Conservation (phyloP, 306 rosid species). For the Pueraria montana region DNA sequence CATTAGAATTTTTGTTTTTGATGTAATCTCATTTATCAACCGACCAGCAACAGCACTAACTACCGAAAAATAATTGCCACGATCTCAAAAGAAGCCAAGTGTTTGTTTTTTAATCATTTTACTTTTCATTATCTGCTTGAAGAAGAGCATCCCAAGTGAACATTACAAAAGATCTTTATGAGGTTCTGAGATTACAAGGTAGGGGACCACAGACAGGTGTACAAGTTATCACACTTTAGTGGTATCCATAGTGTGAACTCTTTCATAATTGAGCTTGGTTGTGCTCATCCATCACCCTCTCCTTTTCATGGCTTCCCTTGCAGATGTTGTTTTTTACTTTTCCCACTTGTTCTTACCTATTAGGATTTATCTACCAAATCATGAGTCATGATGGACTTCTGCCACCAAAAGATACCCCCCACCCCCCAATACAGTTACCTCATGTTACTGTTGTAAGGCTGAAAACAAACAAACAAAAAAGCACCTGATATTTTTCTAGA, state of each 20-base stretch:
- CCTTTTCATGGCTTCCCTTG: constrained; percentile 58
- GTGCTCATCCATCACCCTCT: constrained; percentile 57
- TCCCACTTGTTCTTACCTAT: constrained; percentile 53
- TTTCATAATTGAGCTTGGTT: constrained; percentile 65
- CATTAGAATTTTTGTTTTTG: neutral
- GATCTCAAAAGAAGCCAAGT: constrained; percentile 28
- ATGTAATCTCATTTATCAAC: constrained; percentile 38
- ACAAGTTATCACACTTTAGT: constrained; percentile 60
- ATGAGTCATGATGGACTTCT: constrained; percentile 31
- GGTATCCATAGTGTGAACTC: constrained; percentile 59
- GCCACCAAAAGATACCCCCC: neutral
- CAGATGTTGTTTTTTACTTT: constrained; percentile 56
- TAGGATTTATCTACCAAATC: constrained; percentile 46
- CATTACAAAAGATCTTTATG: constrained; percentile 38
- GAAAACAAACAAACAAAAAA: constrained; percentile 29
- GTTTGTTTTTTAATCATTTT: neutral
- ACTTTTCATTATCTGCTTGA: neutral
- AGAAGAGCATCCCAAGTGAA: constrained; percentile 40
- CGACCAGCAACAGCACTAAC: constrained; percentile 47
- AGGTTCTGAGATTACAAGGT: constrained; percentile 62
- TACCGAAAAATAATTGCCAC: constrained; percentile 54
- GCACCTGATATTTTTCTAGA: constrained; percentile 33
- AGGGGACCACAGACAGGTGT: constrained; percentile 74
- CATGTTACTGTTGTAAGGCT: constrained; percentile 31
- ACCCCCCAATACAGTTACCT: neutral